phyloP scores from a whole-genome alignment of 2,329 filamentous ascomycete species.

The Fusarium sororula region DNA sequence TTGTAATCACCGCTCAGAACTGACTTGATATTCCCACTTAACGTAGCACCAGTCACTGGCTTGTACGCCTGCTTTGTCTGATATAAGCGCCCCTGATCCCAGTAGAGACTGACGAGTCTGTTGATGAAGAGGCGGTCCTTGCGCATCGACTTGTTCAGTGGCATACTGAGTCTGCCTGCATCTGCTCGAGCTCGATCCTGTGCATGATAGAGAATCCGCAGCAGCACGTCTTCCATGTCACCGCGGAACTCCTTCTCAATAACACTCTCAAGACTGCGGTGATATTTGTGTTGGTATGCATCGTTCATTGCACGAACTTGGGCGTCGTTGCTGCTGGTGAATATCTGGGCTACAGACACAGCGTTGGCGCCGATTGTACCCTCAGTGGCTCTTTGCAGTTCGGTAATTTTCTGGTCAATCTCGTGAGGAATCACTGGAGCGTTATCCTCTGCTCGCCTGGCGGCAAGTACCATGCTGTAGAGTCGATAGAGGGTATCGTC shows the following conservation, averaged over 20 bases:
- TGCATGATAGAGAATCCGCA: conserved; percentile 43
- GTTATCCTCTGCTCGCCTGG: conserved; percentile 42
- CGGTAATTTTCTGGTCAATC: conserved; percentile 47
- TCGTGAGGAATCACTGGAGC: conserved; percentile 41
- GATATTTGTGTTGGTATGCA: conserved; percentile 46
- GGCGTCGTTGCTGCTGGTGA: conserved; percentile 44
- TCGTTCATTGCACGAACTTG: conserved; percentile 46
- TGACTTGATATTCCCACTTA: conserved; percentile 41
- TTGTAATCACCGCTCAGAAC: conserved; percentile 44
- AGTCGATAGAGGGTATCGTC: conserved; percentile 44
- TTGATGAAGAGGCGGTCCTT: conserved; percentile 48
- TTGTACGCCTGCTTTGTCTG: conserved; percentile 65
- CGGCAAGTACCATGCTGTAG: conserved; percentile 48
- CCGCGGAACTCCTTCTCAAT: conserved; percentile 50
- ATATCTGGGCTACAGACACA: conserved; percentile 46
- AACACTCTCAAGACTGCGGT: conserved; percentile 45
- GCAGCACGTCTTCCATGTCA: conserved; percentile 47
- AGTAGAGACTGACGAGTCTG: conserved; percentile 45
- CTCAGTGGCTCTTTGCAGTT: conserved; percentile 47
- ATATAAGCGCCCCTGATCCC: conserved; percentile 43
- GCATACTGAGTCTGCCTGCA: conserved; percentile 36
- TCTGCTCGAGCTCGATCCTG: conserved; percentile 39
- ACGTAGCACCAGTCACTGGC: conserved; percentile 65
- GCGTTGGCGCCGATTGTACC: conserved; percentile 44
- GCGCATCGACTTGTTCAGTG: conserved; percentile 41